Conservation (phyloP, 140 eudicot species). For the Bidens hawaiensis region DNA sequence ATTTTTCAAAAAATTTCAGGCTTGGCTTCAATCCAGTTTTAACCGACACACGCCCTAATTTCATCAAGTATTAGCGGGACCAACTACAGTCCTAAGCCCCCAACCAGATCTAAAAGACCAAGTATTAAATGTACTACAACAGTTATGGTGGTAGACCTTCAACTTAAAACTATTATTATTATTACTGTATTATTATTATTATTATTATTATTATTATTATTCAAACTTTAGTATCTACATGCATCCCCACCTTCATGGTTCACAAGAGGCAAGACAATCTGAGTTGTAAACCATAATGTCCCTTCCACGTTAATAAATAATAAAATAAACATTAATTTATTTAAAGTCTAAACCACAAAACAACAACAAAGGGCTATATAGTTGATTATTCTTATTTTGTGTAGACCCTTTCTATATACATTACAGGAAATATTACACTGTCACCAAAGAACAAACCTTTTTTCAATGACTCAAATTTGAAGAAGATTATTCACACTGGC, state of each 20-base stretch:
- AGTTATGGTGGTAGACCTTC: no score
- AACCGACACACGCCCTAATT: no score
- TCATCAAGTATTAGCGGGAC: no score
- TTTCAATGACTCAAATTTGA: slow-evolving; percentile 10
- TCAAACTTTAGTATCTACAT: neutral
- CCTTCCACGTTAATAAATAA: neutral
- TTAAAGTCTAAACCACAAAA: neutral
- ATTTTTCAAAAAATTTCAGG: no score
- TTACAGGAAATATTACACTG: neutral
- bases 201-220: neutral
- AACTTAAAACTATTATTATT: no score
- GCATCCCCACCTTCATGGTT: neutral
- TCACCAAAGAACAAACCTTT: neutral
- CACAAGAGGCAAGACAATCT: neutral
- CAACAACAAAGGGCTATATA: neutral
- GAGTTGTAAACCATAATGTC: neutral
- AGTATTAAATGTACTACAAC: no score
- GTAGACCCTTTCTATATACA: slow-evolving; percentile 13
- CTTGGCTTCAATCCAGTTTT: no score
- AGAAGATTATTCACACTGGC: slow-evolving; percentile 91
- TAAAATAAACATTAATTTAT: slow-evolving; percentile 2
- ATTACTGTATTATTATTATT: no score
- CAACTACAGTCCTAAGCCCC: no score
- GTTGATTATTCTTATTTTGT: neutral
- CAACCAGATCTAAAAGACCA: no score